Evolutionary conservation across 75 land plant species (phyloP).

Genomic region (Chamaecyparis obtusa): DNA sequence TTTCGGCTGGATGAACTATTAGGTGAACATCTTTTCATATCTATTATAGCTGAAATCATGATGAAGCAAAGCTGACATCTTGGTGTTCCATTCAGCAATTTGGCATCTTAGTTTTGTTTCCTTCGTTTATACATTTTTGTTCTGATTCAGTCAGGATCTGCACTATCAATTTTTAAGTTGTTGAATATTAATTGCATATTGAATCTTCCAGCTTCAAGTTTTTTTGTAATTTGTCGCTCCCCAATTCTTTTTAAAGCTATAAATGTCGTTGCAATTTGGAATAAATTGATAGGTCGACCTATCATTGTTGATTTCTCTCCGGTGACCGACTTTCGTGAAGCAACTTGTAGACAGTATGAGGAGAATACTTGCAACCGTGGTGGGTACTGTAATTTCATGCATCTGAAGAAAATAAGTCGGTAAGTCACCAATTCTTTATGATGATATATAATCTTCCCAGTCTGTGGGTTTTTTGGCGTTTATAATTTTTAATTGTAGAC

Average conservation of each 20-base stretch:
- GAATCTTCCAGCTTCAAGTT: background rate
- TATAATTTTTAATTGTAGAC: background rate
- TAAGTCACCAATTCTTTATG: conserved; percentile 7
- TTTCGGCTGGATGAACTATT: background rate
- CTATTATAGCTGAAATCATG: background rate
- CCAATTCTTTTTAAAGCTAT: background rate
- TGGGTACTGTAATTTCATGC: conserved; percentile 62
- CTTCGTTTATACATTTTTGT: background rate
- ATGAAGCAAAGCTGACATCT: background rate
- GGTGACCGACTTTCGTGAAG: conserved; percentile 59
- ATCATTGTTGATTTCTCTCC: conserved; percentile 57
- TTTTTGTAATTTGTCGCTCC: background rate
- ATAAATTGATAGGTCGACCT: conserved; percentile 36
- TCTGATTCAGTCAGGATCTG: background rate
- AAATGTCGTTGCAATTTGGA: conserved; percentile 6
- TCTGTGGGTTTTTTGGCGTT: background rate
- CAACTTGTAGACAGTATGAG: conserved; percentile 58
- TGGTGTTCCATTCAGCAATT: background rate
- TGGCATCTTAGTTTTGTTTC: background rate
- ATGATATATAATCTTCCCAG: background rate
- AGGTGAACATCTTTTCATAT: background rate
- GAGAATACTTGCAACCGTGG: conserved; percentile 64
- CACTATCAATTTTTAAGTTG: background rate
- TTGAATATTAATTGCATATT: background rate
- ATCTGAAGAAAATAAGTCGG: conserved; percentile 51